Evolutionary conservation across 768 basidiomycete species (phyloP).

Genomic region (Crucibulum laeve): DNA sequence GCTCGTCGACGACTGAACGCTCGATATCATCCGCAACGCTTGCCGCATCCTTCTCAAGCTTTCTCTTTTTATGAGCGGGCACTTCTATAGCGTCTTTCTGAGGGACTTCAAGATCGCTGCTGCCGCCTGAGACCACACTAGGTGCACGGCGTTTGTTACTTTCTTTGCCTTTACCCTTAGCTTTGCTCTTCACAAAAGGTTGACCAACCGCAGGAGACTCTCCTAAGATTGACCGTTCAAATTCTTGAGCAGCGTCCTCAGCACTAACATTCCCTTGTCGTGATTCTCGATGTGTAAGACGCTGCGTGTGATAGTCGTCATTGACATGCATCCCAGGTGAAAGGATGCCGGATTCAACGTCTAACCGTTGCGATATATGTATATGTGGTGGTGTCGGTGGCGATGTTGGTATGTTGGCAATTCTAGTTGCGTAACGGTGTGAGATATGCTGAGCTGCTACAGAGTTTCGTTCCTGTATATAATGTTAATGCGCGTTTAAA

Average conservation of each 20-base stretch:
- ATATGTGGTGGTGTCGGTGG: conserved; percentile 26
- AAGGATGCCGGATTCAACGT: conserved; percentile 25
- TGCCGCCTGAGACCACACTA: conserved; percentile 48
- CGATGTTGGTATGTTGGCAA: conserved; percentile 39
- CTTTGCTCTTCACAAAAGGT: conserved; percentile 22
- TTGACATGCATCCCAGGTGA: conserved; percentile 17
- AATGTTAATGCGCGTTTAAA: conserved; percentile 6
- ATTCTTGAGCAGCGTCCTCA: conserved; percentile 54
- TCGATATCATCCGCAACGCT: conserved; percentile 47
- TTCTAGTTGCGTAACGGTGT: conserved; percentile 49
- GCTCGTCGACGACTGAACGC: conserved; percentile 31
- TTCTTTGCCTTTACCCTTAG: conserved; percentile 39
- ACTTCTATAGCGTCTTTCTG: conserved; percentile 31
- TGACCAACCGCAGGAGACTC: conserved; percentile 17
- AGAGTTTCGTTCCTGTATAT: conserved; percentile 64
- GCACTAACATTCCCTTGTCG: conserved; percentile 29
- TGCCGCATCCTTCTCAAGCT: conserved; percentile 39
- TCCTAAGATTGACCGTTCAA: conserved; percentile 53
- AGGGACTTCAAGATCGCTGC: conserved; percentile 52
- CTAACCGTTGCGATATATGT: conserved; percentile 13
- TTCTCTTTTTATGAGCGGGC: conserved; percentile 59
- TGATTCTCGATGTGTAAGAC: background rate
- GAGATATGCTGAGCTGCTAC: conserved; percentile 56
- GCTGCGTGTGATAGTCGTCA: conserved; percentile 19
- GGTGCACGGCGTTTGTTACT: conserved; percentile 46